Conservation (phyloP, 768 basidiomycete genomes). For the Leucocoprinus sp. region DNA sequence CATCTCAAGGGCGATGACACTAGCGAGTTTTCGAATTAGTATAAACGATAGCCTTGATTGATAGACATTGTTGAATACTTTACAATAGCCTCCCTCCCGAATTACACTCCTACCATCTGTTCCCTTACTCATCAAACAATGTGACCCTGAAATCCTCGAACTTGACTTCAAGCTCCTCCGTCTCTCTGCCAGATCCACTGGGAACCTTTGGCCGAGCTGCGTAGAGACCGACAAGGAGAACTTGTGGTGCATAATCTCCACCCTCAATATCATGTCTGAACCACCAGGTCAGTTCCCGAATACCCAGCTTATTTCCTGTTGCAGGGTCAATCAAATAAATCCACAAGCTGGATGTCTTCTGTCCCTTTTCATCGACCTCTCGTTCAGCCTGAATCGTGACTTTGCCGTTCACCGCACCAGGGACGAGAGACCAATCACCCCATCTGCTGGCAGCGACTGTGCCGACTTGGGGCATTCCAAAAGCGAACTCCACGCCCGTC, state of each 20-base stretch:
- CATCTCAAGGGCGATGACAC: too few species aligned
- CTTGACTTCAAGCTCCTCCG: conserved; percentile 20
- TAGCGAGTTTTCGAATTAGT: too few species aligned
- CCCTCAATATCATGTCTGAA: conserved; percentile 21
- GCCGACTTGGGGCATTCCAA: conserved; percentile 22
- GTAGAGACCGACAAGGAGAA: conserved; percentile 21
- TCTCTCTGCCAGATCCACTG: conserved; percentile 19
- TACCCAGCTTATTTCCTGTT: conserved; percentile 23
- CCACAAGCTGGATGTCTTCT: conserved; percentile 21
- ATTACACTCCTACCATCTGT: neutral
- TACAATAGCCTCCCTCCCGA: neutral
- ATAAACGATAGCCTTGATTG: too few species aligned
- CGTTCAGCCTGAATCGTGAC: conserved; percentile 23
- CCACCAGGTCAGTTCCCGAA: conserved; percentile 26
- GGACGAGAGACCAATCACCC: conserved; percentile 26
- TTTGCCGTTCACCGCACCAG: conserved; percentile 19
- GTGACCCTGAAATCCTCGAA: conserved; percentile 24
- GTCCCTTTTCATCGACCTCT: conserved; percentile 21
- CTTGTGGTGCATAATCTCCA: conserved; percentile 10
- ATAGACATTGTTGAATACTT: neutral
- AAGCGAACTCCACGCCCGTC: conserved; percentile 24
- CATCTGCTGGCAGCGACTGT: conserved; percentile 24
- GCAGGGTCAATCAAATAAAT: conserved; percentile 22
- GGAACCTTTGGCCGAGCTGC: conserved; percentile 23
- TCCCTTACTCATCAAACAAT: conserved; percentile 22